Evolutionary conservation across 169 alveolate species (phyloP), one percentile per base, ranked within the genome.

Genomic region (Theileria parva): DNA sequence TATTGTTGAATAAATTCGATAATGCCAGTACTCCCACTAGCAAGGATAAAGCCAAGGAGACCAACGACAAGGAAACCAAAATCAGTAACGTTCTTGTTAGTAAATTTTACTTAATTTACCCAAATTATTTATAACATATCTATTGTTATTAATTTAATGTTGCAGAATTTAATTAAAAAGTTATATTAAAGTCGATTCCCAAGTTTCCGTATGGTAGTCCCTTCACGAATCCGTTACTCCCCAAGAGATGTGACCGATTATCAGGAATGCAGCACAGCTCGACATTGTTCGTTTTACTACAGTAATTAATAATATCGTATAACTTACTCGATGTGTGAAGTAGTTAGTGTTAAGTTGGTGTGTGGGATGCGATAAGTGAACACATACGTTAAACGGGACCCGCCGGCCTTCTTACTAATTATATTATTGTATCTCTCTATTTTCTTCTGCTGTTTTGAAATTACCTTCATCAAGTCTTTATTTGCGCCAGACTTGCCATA

Each of bases 201-300:
- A 91, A 74, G 72, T 88, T 88, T 21, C 95, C 95, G 27, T 80
- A 90, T 19, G 87, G 85, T 7, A 91, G 92, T 30, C 91, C 90
- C 68, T 88, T 81, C 15, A 86, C 89, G 55, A 91, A 91, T 8
- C 95, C 95, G 64, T 88, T 63, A 0, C 91, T 88, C 1, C 94
- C 94, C 15, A 91, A 78, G 53, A 88, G 60, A 37, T 77, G 86
- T 28, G 86, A 70, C 27, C 89, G 78, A 53, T 91, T 91, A 79
- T 91, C 95, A 5, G 95, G 95, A 3, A 91, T 90, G 50, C 95
- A 91, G 71, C 84, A 77, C 37, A 91, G 63, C 32, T 88, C 84
- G n/a, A 91, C 30, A 61, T 85, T 86, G 63, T 87, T 83, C 74
- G 74, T 86, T 5, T 92, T 91, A 75, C 91, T 88, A 32, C n/a